These are phyloP conservation scores for Calendula officinalis DNA, from an alignment of 129 eudicot species.

Conservation along the genomic window DNA sequence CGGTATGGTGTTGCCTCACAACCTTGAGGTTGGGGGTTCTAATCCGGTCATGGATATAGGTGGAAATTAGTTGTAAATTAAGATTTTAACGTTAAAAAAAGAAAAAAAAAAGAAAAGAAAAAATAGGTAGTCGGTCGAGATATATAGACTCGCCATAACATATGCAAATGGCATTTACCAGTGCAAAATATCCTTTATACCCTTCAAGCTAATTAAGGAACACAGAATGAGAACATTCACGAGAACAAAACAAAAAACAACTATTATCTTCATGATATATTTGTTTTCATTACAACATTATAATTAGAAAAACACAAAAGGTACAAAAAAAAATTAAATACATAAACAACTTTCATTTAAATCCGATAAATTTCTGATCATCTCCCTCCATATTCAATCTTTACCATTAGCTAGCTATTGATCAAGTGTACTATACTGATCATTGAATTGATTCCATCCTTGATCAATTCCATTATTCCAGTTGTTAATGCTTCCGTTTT, in stretches of 20 bases:
- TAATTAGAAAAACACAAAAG: neutral
- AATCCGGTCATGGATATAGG: too few relatives aligned
- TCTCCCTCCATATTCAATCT: slow-evolving; percentile 13
- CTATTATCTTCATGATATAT: slow-evolving; percentile 4
- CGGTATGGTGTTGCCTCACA: too few relatives aligned
- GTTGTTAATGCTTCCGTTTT: slow-evolving; percentile 31
- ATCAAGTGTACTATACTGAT: slow-evolving; percentile 44
- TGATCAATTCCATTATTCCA: slow-evolving; percentile 47
- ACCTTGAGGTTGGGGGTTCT: too few relatives aligned
- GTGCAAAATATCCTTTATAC: neutral
- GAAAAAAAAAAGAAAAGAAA: too few relatives aligned
- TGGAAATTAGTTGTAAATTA: too few relatives aligned
- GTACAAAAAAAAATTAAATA: neutral
- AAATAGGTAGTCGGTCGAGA: too few relatives aligned
- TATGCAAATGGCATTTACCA: neutral
- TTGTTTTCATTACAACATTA: slow-evolving; percentile 2
- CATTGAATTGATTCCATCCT: slow-evolving; percentile 49
- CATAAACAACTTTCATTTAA: neutral
- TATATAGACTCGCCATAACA: neutral
- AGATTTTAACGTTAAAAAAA: too few relatives aligned
- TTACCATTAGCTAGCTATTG: slow-evolving; percentile 27
- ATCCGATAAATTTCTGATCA: slow-evolving; percentile 1
- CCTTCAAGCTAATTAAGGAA: slow-evolving; percentile 2
- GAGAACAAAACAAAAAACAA: slow-evolving; percentile 1
- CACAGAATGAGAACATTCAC: slow-evolving; percentile 12